Evolutionary conservation across 805 yeast species (phyloP), one percentile per base, ranked within the genome.

Genomic region (Wickerhamiella spandovensis): DNA sequence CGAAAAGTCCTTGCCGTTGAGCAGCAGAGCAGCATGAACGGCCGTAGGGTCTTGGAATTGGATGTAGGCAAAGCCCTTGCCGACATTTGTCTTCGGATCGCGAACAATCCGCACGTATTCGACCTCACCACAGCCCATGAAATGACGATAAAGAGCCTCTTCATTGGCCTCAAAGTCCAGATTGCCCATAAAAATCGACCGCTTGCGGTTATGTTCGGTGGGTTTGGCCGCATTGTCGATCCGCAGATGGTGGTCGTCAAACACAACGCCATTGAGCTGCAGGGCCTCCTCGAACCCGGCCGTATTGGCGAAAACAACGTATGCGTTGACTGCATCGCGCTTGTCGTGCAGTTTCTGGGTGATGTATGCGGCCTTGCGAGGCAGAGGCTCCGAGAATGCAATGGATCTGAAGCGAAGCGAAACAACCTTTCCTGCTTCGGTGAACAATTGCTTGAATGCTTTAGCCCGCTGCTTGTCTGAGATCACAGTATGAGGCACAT

Each of bases 61-160:
- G 35, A 92, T 88, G 64, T 89, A 85, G 5, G 95, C 98, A 69
- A 92, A 89, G 5, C 99, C 99, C 69, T 92, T 92, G 55, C 98
- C 99, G 52, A 90, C 72, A 60, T 92, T 90, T 21, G 97, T 90
- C 69, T 86, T 86, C 17, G 95, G 69, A 64, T 92, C 99, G 63
- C 99, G 79, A 32, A 92, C 77, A 45, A 92, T 76, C 65, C 99
- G 78, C 30, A 92, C 96, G 54, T 84, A 82, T 64, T 88, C 95
- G 49, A 92, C 83, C 24, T 77, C 81, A 24, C 85, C 86, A 55
- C 80, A 72, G 2, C 60, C 65, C 53, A 71, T 72, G 69, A 92
- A 92, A 64, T 82, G 86, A 49, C 72, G 74, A 95, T 95, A 92
- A 35, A 92, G 71, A 32, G 79, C 74, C 64, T 92, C 98, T 66